Base-by-base conservation (phyloP, 371 early-diverging fungal species). In the Syncephalastrum racemosum region DNA sequence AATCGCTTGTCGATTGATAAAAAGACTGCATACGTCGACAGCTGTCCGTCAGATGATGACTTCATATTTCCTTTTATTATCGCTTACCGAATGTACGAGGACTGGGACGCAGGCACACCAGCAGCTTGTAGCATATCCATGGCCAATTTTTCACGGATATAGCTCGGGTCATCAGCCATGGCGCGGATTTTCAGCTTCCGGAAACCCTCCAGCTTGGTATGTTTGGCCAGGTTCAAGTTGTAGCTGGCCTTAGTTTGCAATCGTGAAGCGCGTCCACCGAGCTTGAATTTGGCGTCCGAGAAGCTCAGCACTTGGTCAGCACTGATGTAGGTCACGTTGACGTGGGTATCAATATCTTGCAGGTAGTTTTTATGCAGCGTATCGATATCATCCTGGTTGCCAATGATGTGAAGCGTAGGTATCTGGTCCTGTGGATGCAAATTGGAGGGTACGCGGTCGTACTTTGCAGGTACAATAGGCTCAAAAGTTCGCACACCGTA, bases 181-280 rank as follows among this genome's bases (percentile, higher is more conserved):
- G 71, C 56, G 31, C 75, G 60, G 6, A 74, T 46, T 31, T 74
- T 74, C 13, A 74, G 12, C 5, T 63, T 43, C 36, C 54, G 60
- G 19, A 55, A 68, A 4, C 58, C 59, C 42, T 56, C 65, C 4
- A 58, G 58, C 5, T 49, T 20, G 10, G 3, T 23, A 6, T 58
- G 52, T 27, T 40, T 10, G 3, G 60, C 22, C 1, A 68, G 13
- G 7, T 71, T 67, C n/a, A n/a, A 8, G 7, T 43, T 69, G 39
- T 75, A 75, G 8, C 67, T 46, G 18, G 67, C 45, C 47, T 75
- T 75, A 13, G 59, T 60, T 22, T 60, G 53, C 6, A 39, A 50
- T 7, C 70, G 62, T 16, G 71, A 64, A 4, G 67, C 60, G 2
- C 71, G 64, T 0, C 75, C 75, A 4, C 62, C 57, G 10, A 75